These are phyloP conservation scores for Piloderma croceum DNA, from an alignment of 768 basidiomycete species.

Conservation along the genomic window DNA sequence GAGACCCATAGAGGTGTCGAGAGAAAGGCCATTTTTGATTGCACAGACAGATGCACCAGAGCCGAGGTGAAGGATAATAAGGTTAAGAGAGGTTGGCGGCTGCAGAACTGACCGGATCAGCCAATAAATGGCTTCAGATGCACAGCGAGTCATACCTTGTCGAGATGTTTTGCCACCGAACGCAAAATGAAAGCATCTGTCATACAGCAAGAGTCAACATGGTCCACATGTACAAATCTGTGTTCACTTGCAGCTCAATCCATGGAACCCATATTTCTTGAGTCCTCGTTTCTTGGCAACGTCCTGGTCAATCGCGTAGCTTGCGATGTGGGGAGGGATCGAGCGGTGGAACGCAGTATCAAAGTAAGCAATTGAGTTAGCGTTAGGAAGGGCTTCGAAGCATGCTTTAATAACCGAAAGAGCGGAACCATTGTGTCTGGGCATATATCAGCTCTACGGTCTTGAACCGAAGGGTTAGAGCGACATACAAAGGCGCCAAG, in stretches of 20 bases:
- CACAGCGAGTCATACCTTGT: constrained; percentile 39
- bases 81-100: constrained; percentile 48
- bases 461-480: constrained; percentile 1
- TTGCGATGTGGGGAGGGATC: constrained; percentile 70
- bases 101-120: constrained; percentile 20
- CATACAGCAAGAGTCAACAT: background rate
- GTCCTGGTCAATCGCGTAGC: constrained; percentile 68
- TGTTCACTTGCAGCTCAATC: constrained; percentile 55
- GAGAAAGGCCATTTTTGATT: constrained; percentile 63
- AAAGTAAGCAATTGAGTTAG: constrained; percentile 78
- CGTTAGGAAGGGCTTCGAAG: constrained; percentile 54
- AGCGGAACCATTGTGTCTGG: constrained; percentile 58
- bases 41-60: constrained; percentile 86
- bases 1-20: constrained; percentile 90
- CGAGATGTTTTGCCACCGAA: constrained; percentile 51
- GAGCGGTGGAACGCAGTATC: constrained; percentile 83
- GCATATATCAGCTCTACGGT: constrained; percentile 1
- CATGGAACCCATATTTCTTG: constrained; percentile 91
- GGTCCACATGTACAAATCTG: background rate
- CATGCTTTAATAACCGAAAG: constrained; percentile 58
- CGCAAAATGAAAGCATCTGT: constrained; percentile 65
- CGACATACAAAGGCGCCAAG: constrained; percentile 70
- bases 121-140: constrained; percentile 1
- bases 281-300: constrained; percentile 61
- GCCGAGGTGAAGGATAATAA: constrained; percentile 84